Conservation (phyloP, 1,284 basidiomycete species). For the Cerioporus squamosus region DNA sequence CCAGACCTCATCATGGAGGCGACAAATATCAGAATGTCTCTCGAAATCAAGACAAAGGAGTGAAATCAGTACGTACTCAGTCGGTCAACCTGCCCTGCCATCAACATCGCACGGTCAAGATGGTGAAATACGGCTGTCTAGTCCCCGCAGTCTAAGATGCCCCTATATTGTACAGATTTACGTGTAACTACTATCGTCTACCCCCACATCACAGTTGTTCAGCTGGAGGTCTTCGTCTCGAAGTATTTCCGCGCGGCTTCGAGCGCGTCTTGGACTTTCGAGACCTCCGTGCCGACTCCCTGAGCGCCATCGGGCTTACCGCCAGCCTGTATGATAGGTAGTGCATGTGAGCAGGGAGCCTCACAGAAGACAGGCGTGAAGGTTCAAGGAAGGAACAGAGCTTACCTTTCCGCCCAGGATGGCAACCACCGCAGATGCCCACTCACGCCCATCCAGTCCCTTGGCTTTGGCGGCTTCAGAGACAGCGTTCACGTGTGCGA, state of each 20-base stretch:
- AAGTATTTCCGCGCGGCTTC: conserved; percentile 55
- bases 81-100: conserved; percentile 3
- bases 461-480: conserved; percentile 65
- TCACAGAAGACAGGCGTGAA: neutral
- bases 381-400: conserved; percentile 18
- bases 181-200: conserved; percentile 15
- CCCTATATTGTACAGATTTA: conserved; percentile 23
- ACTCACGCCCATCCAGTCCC: conserved; percentile 79
- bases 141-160: conserved; percentile 7
- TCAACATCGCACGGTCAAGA: neutral
- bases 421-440: conserved; percentile 81
- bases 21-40: neutral
- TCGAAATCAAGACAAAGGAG: neutral
- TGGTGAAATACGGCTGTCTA: neutral
- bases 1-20: too few relatives aligned
- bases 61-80: conserved; percentile 8
- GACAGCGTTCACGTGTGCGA: conserved; percentile 89
- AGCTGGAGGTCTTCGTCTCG: conserved; percentile 19
- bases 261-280: conserved; percentile 76
- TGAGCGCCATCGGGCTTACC: conserved; percentile 91
- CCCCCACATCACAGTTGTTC: conserved; percentile 9
- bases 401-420: conserved; percentile 87
- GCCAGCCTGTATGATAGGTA: conserved; percentile 68
- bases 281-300: conserved; percentile 76
- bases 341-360: neutral